Evolutionary conservation across 2,329 filamentous ascomycete species (phyloP), one percentile per base, ranked within the genome.

Genomic region (Ophiosphaerella korrae): DNA sequence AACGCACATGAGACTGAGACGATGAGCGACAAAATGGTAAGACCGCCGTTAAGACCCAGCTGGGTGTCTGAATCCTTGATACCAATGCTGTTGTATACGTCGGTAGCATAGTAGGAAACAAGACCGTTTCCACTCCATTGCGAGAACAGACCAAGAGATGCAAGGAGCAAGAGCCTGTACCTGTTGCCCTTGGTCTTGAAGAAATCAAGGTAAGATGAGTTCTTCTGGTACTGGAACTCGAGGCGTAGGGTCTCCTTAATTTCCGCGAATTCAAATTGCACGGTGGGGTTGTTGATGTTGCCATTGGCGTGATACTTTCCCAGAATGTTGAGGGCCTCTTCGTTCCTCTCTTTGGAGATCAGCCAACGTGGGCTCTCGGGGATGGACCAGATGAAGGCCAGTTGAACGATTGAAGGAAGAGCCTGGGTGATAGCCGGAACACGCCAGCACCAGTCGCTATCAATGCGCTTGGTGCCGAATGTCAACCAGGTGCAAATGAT

Each of bases 71-170:
- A 76, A 39, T 79, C 74, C 1, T 62, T 81, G 63, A 88, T 86
- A 38, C 85, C 85, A 42, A 84, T 84, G 42, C 80, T 81, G 35
- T 79, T 74, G 72, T 87, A 87, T 57, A 88, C 80, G 49, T 80
- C 77, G 52, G 84, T 82, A 63, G 86, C 84, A 68, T 88, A 88
- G 73, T 88, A 88, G 55, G 80, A 84, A 64, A 88, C 84, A 1
- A 88, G 74, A 14, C 83, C 85, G 64, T 88, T 88, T 38, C 86
- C 86, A 45, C 81, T 84, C 74, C 86, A 88, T 71, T 88, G 85
- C 2, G 84, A 87, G 64, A 88, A 86, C 59, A 88, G 73, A 63
- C 84, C 86, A 14, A 88, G 77, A 0, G 83, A 86, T 36, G 87
- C 70, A 36, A 87, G 76, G 48, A 88, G 82, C 41, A 81, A 77